These are phyloP conservation scores for Nissolia schottii DNA, from an alignment of 306 rosid genomes.

Conservation along the genomic window DNA sequence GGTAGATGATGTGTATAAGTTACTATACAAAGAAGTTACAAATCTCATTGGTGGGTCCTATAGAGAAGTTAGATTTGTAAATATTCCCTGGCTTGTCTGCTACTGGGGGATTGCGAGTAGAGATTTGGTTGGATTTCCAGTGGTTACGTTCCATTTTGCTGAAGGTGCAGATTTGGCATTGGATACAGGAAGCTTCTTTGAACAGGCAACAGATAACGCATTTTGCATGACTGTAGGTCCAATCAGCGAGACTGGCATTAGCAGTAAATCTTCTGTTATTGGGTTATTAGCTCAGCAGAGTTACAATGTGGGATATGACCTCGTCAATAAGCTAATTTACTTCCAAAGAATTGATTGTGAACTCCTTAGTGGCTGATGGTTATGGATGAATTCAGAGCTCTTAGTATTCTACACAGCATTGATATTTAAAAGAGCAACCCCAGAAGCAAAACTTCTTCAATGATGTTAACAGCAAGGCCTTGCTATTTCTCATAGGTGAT, in stretches of 20 bases:
- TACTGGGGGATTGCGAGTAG: constrained; percentile 18
- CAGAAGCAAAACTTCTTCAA: background rate
- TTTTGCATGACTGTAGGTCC: constrained; percentile 31
- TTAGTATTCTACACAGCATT: background rate
- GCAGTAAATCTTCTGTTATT: constrained; percentile 5
- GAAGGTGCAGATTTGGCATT: constrained; percentile 32
- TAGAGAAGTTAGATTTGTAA: background rate
- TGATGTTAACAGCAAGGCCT: background rate
- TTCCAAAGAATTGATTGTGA: constrained; percentile 41
- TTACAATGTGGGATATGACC: constrained; percentile 44
- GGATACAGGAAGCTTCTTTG: constrained; percentile 28
- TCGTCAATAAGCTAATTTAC: constrained; percentile 3
- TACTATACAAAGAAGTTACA: constrained; percentile 18
- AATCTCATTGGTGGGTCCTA: background rate
- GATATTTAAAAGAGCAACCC: background rate
- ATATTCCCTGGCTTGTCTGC: constrained; percentile 15
- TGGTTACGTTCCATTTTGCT: constrained; percentile 32
- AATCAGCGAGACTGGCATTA: background rate
- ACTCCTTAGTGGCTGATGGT: constrained; percentile 29
- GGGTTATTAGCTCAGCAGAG: constrained; percentile 40
- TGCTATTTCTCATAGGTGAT: background rate
- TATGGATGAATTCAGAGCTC: background rate
- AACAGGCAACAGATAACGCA: background rate
- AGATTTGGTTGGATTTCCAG: constrained; percentile 39
- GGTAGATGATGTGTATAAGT: constrained; percentile 6